Conservation (phyloP, 2,329 filamentous ascomycete genomes). For the Sclerotinia sclerotiorum region DNA sequence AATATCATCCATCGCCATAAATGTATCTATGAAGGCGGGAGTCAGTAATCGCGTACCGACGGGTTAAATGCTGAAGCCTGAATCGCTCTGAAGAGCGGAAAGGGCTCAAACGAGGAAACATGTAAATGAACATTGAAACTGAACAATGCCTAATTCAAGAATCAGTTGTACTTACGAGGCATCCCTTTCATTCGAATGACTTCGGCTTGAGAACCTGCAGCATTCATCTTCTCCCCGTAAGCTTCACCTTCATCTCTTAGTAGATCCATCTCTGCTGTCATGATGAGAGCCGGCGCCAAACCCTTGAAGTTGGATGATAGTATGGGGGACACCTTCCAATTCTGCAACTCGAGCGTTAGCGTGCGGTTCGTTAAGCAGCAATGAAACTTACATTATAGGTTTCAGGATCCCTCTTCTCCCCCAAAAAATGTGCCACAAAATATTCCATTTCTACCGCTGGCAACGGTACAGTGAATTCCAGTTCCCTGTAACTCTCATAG, state of each 20-base stretch:
- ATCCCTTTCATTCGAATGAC: slow-evolving; percentile 27
- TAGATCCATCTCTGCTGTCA: slow-evolving; percentile 43
- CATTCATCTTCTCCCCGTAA: slow-evolving; percentile 29
- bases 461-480: slow-evolving; percentile 26
- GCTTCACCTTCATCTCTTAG: slow-evolving; percentile 42
- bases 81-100: not conserved
- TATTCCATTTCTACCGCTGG: slow-evolving; percentile 28
- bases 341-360: slow-evolving; percentile 5
- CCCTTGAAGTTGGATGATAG: slow-evolving; percentile 36
- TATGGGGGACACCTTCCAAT: slow-evolving; percentile 32
- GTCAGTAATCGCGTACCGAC: not conserved
- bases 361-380: not conserved
- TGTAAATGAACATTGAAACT: not conserved
- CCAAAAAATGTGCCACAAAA: slow-evolving; percentile 29
- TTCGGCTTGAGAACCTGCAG: slow-evolving; percentile 27
- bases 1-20: slow-evolving; percentile 33
- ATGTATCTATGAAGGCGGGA: slow-evolving; percentile 19
- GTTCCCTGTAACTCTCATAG: slow-evolving; percentile 31
- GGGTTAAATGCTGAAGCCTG: not conserved
- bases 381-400: slow-evolving; percentile 16
- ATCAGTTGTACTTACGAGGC: slow-evolving; percentile 22
- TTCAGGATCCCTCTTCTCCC: slow-evolving; percentile 19
- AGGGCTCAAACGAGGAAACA: too few species aligned
- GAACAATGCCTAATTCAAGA: not conserved
- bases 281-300: slow-evolving; percentile 39